Evolutionary conservation across 768 basidiomycete species (phyloP).

Genomic region (Chlorophyllum brunneum): DNA sequence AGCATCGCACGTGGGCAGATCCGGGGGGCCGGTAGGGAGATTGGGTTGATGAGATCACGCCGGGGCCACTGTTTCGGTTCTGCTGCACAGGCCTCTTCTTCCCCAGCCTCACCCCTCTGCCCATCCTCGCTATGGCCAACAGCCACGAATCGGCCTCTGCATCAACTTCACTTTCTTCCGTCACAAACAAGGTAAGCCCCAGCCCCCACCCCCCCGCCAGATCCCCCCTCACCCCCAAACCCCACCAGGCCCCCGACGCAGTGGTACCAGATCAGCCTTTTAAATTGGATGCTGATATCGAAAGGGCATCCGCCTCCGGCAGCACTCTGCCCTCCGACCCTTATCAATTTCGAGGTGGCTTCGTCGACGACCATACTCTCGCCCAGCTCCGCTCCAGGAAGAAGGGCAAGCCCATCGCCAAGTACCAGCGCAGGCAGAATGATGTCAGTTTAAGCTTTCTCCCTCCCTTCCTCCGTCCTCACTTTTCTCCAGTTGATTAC

Average conservation of each 20-base stretch:
- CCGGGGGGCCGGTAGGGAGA: slow-evolving; percentile 22
- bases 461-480: slow-evolving; percentile 3
- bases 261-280: slow-evolving; percentile 43
- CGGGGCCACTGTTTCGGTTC: slow-evolving; percentile 38
- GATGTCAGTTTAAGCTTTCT: slow-evolving; percentile 38
- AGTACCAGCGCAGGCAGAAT: slow-evolving; percentile 72
- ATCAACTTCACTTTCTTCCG: slow-evolving; percentile 24
- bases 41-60: slow-evolving; percentile 35
- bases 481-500: slow-evolving; percentile 60
- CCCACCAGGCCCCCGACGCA: slow-evolving; percentile 41
- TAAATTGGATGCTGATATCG: slow-evolving; percentile 40
- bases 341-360: slow-evolving; percentile 56
- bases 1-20: slow-evolving; percentile 22
- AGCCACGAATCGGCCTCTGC: slow-evolving; percentile 23
- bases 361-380: slow-evolving; percentile 63
- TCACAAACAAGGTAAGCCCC: slow-evolving; percentile 23
- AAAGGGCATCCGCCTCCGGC: slow-evolving; percentile 33
- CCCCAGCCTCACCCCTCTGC: slow-evolving; percentile 23
- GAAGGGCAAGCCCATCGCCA: slow-evolving; percentile 59
- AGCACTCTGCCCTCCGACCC: slow-evolving; percentile 49
- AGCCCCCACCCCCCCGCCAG: slow-evolving; percentile 13
- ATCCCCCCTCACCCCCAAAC: slow-evolving; percentile 13
- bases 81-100: slow-evolving; percentile 24
- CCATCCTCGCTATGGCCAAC: slow-evolving; percentile 30
- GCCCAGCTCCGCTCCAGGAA: slow-evolving; percentile 55